Evolutionary conservation across 106 monocot species (phyloP).

Genomic region (Amphibolis antarctica): DNA sequence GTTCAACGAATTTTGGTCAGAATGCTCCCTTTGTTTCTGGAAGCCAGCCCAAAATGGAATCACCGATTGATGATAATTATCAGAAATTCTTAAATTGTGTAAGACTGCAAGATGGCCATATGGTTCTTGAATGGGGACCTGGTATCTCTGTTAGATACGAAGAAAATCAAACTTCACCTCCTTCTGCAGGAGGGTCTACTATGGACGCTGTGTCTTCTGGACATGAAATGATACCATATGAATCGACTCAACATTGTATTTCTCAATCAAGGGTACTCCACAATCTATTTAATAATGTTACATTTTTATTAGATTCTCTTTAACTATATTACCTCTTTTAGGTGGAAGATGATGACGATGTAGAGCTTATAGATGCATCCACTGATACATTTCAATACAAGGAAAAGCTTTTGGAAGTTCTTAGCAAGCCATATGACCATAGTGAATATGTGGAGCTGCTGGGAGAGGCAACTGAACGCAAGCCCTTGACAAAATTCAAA

Average conservation of each 20-base stretch:
- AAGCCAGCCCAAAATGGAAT: slow-evolving; percentile 1
- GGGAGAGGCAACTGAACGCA: slow-evolving; percentile 31
- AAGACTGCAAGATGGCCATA: slow-evolving; percentile 21
- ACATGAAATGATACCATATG: not conserved
- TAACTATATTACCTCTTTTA: slow-evolving; percentile 5
- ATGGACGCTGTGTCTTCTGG: not conserved
- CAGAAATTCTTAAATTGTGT: slow-evolving; percentile 29
- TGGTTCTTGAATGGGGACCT: slow-evolving; percentile 38
- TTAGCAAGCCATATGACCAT: slow-evolving; percentile 40
- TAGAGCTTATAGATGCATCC: not conserved
- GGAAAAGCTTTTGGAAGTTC: slow-evolving; percentile 22
- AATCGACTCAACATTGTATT: not conserved
- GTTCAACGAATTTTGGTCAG: not conserved
- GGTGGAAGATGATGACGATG: slow-evolving; percentile 20
- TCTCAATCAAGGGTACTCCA: slow-evolving; percentile 1
- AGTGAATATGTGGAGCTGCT: slow-evolving; percentile 38
- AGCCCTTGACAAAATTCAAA: slow-evolving; percentile 26
- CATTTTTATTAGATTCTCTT: not conserved
- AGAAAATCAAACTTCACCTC: not conserved
- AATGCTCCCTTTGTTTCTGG: not conserved
- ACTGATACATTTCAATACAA: slow-evolving; percentile 16
- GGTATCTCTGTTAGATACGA: slow-evolving; percentile 32
- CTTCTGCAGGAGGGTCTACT: not conserved
- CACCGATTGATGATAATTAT: slow-evolving; percentile 22
- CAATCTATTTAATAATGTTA: not conserved